Evolutionary conservation across 1,139 yeast genomes (phyloP), one percentile per base, ranked within the genome.

Genomic region (Hemisphaericaspora lyxosophila): DNA sequence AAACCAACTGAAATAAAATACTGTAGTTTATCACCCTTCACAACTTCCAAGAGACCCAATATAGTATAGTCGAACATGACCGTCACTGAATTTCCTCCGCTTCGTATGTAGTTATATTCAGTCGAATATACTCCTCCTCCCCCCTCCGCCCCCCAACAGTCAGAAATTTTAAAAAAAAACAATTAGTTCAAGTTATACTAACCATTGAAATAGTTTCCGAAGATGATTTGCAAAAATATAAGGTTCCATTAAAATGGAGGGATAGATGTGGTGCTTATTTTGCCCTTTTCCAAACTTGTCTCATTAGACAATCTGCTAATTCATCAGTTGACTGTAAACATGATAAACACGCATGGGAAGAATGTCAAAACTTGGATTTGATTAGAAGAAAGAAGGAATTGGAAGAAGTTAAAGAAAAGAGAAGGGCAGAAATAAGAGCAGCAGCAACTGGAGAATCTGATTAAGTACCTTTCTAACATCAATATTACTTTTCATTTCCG

Each of bases 191-290:
- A 9, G 3, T 29, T 11, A 17, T 35, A 38, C 42, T 38, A 26
- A 31, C 40, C 15, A 6, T 32, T 24, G 46, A 25, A 26, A 28
- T 52, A 80, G 90, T 86, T 51, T 75, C 89, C 39, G 87, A 83
- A 63, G 90, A 85, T 57, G 95, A 87, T 58, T 82, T 87, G 82
- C 89, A 85, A 64, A 75, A 82, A 55, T 71, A 84, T 63, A 79
- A 82, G 62, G 82, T 87, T 44, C 96, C 95, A 23, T 70, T 87
- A 48, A 80, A 79, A 48, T 87, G 85, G 78, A 75, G 96, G 55
- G 96, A 87, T 60, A 79, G 95, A 64, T 87, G 96, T 62, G 94
- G 95, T 4, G 75, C 82, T 23, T 71, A 86, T 55, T 75, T 83
- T 55, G 85, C 95, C 15, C 71, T 71, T 46, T 68, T 66, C 51